Percentiles rank a stretch among this genome's conserved stretches.
Evolutionary conservation across 805 yeast species (phyloP).

Genomic region (Wickerhamomyces sydowiorum): DNA sequence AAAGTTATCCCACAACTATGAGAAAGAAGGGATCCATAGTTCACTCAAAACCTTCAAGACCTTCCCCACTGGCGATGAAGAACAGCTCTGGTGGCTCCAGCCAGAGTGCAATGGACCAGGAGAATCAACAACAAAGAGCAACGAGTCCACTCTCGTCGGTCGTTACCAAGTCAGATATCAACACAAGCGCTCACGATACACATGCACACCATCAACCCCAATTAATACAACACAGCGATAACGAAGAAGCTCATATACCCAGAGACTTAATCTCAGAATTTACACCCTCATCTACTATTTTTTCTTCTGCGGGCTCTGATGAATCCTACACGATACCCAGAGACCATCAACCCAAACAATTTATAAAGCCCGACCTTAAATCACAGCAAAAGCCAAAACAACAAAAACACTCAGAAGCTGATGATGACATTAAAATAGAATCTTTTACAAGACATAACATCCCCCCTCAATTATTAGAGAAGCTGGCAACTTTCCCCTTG

Average conservation of each 20-base stretch:
- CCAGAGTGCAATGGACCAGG: background rate
- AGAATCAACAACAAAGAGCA: background rate
- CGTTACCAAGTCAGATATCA: background rate
- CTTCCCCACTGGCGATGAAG: background rate
- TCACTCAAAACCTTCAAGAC: background rate
- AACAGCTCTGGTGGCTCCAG: background rate
- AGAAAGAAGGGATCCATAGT: background rate
- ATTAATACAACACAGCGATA: background rate
- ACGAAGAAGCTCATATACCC: background rate
- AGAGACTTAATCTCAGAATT: too few relatives aligned
- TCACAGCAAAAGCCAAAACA: background rate
- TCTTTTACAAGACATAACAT: slow-evolving; percentile 14
- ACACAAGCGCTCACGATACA: background rate
- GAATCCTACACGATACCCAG: too few relatives aligned
- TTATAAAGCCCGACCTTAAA: background rate
- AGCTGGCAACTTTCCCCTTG: slow-evolving; percentile 54
- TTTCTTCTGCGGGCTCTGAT: too few relatives aligned
- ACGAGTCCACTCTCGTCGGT: background rate
- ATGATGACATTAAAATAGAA: background rate
- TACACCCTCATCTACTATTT: too few relatives aligned
- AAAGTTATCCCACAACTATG: too few relatives aligned
- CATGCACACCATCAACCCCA: background rate
- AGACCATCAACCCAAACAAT: background rate
- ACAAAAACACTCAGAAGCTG: background rate
- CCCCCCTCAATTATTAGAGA: slow-evolving; percentile 51